Conservation (phyloP, 2,329 filamentous ascomycete species). For the Monosporascus sp. region DNA sequence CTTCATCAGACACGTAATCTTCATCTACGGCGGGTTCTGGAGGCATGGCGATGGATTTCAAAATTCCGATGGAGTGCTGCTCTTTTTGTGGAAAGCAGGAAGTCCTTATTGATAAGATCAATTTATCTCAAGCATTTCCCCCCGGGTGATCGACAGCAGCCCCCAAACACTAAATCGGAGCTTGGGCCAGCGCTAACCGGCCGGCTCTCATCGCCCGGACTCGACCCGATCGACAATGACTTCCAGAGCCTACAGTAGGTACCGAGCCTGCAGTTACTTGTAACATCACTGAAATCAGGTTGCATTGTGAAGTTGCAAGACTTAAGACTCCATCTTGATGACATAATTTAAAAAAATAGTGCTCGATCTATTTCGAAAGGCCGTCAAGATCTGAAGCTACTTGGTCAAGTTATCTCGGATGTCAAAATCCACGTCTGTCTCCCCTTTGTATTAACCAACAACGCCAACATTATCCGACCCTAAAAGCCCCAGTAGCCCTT, state of each 20-base stretch:
- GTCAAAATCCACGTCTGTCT: background rate
- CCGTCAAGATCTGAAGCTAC: too few species aligned
- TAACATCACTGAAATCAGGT: background rate
- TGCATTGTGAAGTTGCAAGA: background rate
- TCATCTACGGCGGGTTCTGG: conserved; percentile 36
- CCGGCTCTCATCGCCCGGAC: background rate
- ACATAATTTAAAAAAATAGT: too few species aligned
- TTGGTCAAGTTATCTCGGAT: too few species aligned
- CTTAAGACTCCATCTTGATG: background rate
- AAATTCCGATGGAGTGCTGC: background rate
- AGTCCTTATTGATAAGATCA: background rate
- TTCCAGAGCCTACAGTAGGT: too few species aligned
- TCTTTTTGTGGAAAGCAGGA: background rate
- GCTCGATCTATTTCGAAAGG: too few species aligned
- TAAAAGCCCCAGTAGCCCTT: conserved; percentile 19
- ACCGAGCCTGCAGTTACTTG: background rate
- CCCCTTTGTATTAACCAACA: background rate
- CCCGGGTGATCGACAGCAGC: background rate
- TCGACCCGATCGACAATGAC: background rate
- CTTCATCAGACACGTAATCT: conserved; percentile 64
- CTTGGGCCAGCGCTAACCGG: background rate
- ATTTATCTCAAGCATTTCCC: background rate
- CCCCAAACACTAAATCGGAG: background rate
- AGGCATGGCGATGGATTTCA: conserved; percentile 31
- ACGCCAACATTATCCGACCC: background rate